A percentile compares a stretch with the other conserved stretches of the same genome.
Conservation (phyloP, 2,329 filamentous ascomycete species). For the Penicillium freii region DNA sequence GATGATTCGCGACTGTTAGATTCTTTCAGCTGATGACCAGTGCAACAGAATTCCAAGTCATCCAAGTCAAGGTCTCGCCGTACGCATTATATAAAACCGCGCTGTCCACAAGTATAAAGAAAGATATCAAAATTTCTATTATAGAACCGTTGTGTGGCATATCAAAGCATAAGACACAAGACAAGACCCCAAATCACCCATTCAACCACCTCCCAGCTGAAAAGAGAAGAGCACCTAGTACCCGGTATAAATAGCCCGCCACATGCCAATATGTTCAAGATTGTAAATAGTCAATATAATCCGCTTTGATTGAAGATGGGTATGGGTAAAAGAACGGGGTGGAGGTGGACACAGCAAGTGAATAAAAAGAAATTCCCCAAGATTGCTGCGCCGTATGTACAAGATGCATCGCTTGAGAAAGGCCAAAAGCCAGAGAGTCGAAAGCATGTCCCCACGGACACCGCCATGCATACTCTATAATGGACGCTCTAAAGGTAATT, state of each 20-base stretch:
- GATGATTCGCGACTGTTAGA: background rate
- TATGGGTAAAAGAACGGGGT: slow-evolving; percentile 1
- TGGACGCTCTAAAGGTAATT: background rate
- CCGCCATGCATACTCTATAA: background rate
- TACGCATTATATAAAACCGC: background rate
- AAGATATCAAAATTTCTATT: background rate
- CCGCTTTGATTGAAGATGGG: slow-evolving; percentile 7
- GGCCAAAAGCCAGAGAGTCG: background rate
- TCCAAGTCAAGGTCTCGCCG: background rate
- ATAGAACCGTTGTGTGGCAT: background rate
- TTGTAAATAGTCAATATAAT: background rate
- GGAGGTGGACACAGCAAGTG: background rate
- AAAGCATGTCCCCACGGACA: background rate
- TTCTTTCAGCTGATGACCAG: background rate
- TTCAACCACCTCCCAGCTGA: background rate
- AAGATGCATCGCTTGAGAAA: slow-evolving; percentile 16
- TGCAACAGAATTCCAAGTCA: background rate
- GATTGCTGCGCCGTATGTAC: slow-evolving; percentile 15
- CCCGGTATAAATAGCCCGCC: background rate
- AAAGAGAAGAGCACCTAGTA: background rate
- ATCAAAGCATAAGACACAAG: background rate
- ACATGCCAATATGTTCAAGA: background rate
- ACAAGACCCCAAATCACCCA: background rate
- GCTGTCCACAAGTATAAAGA: background rate
- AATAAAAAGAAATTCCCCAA: background rate